phyloP scores from a whole-genome alignment of 495 filamentous ascomycete genomes.

The Bombardia bombarda region DNA sequence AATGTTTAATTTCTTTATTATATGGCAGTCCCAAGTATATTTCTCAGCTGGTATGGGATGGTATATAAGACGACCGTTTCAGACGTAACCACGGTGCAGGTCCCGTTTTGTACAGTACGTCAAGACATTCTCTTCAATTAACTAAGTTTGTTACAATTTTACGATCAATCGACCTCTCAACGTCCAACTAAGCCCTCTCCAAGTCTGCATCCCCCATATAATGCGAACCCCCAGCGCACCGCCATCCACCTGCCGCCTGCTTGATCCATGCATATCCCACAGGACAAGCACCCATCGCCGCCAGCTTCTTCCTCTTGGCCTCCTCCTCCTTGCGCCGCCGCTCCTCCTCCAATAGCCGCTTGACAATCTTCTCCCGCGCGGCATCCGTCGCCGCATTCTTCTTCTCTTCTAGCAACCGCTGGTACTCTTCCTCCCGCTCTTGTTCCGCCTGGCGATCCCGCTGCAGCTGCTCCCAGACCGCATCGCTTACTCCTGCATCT shows the following conservation, averaged over 20 bases:
- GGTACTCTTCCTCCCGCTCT: constrained; percentile 23
- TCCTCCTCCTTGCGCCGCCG: constrained; percentile 29
- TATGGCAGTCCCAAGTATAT: too few species aligned
- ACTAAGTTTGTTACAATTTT: too few species aligned
- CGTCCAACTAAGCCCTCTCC: neutral
- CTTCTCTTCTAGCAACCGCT: constrained; percentile 13
- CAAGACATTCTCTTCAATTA: too few species aligned
- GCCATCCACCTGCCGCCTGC: constrained; percentile 44
- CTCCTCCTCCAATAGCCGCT: constrained; percentile 22
- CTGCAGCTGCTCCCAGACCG: constrained; percentile 52
- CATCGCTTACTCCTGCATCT: constrained; percentile 53
- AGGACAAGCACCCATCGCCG: constrained; percentile 41
- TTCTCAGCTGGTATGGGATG: too few species aligned
- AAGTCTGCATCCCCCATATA: constrained; percentile 24
- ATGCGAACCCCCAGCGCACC: constrained; percentile 47
- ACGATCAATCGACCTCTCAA: too few species aligned
- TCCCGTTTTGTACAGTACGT: too few species aligned
- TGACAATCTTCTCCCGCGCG: constrained; percentile 20
- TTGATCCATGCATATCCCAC: constrained; percentile 49
- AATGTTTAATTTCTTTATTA: too few species aligned
- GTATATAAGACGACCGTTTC: too few species aligned
- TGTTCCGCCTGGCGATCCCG: constrained; percentile 32
- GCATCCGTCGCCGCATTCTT: constrained; percentile 12
- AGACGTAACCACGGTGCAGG: too few species aligned
- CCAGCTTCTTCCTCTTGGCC: constrained; percentile 35